Conservation (phyloP, 345 rosid species). For the Corymbia maculata region DNA sequence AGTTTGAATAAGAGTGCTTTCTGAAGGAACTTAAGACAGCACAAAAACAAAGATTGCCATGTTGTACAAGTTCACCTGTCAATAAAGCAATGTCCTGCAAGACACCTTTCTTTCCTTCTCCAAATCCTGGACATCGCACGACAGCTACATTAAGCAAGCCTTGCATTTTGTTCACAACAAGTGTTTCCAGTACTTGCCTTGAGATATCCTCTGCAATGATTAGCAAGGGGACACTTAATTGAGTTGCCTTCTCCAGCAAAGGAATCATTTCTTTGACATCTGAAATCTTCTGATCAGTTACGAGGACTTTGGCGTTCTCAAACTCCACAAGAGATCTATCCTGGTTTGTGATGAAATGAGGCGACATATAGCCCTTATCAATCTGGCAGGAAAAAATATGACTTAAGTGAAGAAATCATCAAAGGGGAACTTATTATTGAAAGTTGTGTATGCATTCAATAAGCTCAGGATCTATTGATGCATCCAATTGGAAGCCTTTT, state of each 20-base stretch:
- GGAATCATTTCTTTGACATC: constrained; percentile 67
- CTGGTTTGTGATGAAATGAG: constrained; percentile 80
- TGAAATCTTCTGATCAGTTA: constrained; percentile 69
- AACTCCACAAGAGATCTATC: constrained; percentile 70
- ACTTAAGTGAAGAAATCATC: neutral
- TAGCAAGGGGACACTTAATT: constrained; percentile 73
- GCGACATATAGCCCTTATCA: constrained; percentile 83
- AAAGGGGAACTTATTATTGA: neutral
- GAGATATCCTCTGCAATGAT: constrained; percentile 82
- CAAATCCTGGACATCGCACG: constrained; percentile 73
- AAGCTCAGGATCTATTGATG: neutral
- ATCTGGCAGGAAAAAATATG: constrained; percentile 17
- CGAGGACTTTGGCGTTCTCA: constrained; percentile 69
- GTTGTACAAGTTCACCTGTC: constrained; percentile 47
- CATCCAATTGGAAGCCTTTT: neutral
- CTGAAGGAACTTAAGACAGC: neutral
- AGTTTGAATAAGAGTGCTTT: neutral
- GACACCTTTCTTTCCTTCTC: constrained; percentile 70
- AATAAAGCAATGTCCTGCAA: constrained; percentile 87
- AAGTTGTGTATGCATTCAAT: neutral
- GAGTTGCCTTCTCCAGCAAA: constrained; percentile 71
- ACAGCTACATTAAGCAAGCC: constrained; percentile 78
- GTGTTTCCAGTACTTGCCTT: constrained; percentile 50
- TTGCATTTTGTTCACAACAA: constrained; percentile 61
- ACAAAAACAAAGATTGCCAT: neutral